Base-by-base conservation (phyloP, 2,329 filamentous ascomycete genomes). In the Penicillium sp. region DNA sequence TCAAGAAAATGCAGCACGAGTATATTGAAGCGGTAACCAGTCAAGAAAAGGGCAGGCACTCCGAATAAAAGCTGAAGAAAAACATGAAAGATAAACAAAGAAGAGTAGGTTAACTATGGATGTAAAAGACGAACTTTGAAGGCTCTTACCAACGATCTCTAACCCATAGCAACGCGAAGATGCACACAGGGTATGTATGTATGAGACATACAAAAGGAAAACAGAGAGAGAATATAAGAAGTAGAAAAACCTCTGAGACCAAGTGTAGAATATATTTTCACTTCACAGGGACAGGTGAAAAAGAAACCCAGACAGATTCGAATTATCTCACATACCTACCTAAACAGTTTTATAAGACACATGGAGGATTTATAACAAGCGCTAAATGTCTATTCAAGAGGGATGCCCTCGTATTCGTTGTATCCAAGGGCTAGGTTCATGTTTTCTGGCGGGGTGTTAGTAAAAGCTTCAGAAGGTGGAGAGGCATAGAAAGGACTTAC, bases 391-490 rank as follows among this genome's bases (percentile, higher is more conserved):
- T 77, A 84, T 62, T 85, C 79, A 62, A 86, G 72, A 38, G 92
- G 92, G 68, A 96, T 96, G 46, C 92, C 92, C 75, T 96, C 91
- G 73, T 92, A 96, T 81, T 96, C 92, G 50, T 87, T 88, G 74
- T 94, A 96, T 50, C 92, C 92, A 11, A 96, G 85, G n/a, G 91
- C 90, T 62, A 96, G 83, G 79, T 96, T 96, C 91, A 96, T 95
- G 79, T 96, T 96, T 84, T 96, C 89, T 91, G 44, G 31, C 4
- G 17, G 11, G 21, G 54, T 29, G 38, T 58, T 54, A 64, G 61
- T 29, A 49, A 13, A 7, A n/a, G 23, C n/a, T 48, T 58, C 8
- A 23, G 60, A 23, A 17, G 17, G 23, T 21, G 19, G 17, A n/a
- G 54, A 56, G 23, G 59, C 23, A 45, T 50, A 47, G 49, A 48